Evolutionary conservation across 2,329 filamentous ascomycete species (phyloP).

Genomic region (Diaporthe sp.): DNA sequence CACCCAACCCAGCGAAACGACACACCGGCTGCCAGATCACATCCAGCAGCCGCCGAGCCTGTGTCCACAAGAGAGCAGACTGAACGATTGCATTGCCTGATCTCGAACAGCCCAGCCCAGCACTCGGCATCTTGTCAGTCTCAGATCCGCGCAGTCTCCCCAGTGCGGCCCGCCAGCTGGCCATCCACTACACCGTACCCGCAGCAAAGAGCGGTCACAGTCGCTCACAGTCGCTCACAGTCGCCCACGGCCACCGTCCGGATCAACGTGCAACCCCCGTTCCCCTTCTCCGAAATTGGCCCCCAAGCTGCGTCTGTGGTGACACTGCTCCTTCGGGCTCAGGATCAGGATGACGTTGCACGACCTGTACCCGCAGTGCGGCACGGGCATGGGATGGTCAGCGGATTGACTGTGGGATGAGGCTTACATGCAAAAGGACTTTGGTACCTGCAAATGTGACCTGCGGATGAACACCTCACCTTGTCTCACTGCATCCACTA

Average conservation of each 20-base stretch:
- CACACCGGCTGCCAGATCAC: constrained; percentile 9
- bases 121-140: neutral
- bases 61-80: neutral
- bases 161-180: neutral
- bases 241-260: neutral
- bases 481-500: constrained; percentile 14
- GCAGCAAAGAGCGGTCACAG: constrained; percentile 22
- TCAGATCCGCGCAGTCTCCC: constrained; percentile 5
- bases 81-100: constrained; percentile 13
- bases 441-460: neutral
- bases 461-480: neutral
- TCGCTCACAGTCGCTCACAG: neutral
- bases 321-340: neutral
- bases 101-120: constrained; percentile 21
- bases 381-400: neutral
- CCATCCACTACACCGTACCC: neutral
- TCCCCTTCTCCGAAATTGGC: neutral
- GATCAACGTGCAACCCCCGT: neutral
- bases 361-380: neutral
- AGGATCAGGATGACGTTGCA: neutral
- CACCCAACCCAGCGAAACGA: neutral
- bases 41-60: constrained; percentile 25
- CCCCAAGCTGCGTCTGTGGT: constrained; percentile 13
- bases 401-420: neutral
- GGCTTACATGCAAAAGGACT: constrained; percentile 2